Base-by-base conservation (phyloP, 768 basidiomycete species). In the Galerina marginata region DNA sequence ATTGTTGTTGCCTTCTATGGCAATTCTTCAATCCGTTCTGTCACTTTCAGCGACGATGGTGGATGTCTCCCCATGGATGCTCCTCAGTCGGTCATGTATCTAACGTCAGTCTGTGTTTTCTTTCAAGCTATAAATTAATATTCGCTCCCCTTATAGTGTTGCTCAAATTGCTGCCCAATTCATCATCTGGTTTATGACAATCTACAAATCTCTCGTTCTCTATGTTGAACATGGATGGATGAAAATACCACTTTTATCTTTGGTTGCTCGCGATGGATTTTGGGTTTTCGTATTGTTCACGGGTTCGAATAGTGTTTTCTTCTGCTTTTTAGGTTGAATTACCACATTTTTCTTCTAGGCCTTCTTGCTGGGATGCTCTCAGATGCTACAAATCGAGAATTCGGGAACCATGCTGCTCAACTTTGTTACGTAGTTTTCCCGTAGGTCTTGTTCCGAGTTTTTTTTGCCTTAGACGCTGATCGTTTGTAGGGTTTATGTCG, bases 251-350 rank as follows among this genome's bases (percentile, higher is more conserved):
- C 33, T 67, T 4, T 40, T 64, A 29, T 56, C 60, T 16, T 54
- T 67, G 11, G 45, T 67, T 36, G 54, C 61, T 20, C 60, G 65
- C 5, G 65, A 67, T 53, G 58, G 65, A 4, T 53, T 58, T 16
- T 62, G 43, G 44, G 58, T 62, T 9, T 64, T 64, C 26, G 43
- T 43, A 4, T 39, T 63, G 9, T 44, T 64, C 23, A 55, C 45
- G 16, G 55, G 65, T 66, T 14, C 6, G 63, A 57, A 4, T 9
- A 20, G 39, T 46, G 12, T 23, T 14, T 29, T n/a, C 11, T 11
- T 11, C 9, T 9, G 6, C 3, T 9, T 47, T 26, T 15, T 16
- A 26, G 15, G 26, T 15, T 36, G 23, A 11, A 33, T 16, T 15
- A 43, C 15, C 25, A 2, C 14, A 48, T 45, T 9, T 29, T 7